phyloP scores from a whole-genome alignment of 202 grass and related monocot species.

The Alloteropsis angusta region DNA sequence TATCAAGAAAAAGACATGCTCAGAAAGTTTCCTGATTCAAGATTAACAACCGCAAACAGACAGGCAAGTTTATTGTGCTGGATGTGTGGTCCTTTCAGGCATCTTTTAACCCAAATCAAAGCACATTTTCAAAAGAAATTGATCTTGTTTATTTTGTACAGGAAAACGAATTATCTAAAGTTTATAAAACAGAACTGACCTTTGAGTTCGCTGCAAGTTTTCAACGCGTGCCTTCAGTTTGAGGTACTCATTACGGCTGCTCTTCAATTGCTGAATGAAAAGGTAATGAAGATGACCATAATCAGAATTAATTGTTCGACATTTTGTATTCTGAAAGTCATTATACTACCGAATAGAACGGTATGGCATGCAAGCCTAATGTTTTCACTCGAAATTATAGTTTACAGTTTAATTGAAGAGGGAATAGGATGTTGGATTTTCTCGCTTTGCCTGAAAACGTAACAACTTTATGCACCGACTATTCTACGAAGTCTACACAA shows the following conservation, averaged over 20 bases:
- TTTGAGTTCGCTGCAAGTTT: slow-evolving; percentile 67
- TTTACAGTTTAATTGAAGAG: not conserved
- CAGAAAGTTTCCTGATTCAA: too few species aligned
- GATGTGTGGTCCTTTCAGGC: not conserved
- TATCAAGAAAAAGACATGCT: not conserved
- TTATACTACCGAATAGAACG: not conserved
- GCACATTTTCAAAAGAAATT: not conserved
- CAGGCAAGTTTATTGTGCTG: not conserved
- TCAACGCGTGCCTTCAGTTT: slow-evolving; percentile 64
- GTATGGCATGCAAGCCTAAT: not conserved
- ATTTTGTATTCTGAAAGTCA: not conserved
- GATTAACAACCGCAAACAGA: not conserved
- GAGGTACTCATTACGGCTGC: slow-evolving; percentile 66
- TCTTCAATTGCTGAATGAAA: slow-evolving; percentile 52
- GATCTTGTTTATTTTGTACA: not conserved
- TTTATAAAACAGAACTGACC: slow-evolving; percentile 22
- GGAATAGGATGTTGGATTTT: not conserved
- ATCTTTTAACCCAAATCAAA: not conserved
- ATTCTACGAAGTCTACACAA: not conserved
- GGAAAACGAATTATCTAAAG: not conserved
- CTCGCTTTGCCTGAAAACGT: not conserved
- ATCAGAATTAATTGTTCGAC: not conserved
- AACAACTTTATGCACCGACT: not conserved
- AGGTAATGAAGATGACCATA: slow-evolving; percentile 6
- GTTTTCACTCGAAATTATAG: not conserved